Conservation (phyloP, 2,329 filamentous ascomycete genomes). For the Aaosphaeria arxii region DNA sequence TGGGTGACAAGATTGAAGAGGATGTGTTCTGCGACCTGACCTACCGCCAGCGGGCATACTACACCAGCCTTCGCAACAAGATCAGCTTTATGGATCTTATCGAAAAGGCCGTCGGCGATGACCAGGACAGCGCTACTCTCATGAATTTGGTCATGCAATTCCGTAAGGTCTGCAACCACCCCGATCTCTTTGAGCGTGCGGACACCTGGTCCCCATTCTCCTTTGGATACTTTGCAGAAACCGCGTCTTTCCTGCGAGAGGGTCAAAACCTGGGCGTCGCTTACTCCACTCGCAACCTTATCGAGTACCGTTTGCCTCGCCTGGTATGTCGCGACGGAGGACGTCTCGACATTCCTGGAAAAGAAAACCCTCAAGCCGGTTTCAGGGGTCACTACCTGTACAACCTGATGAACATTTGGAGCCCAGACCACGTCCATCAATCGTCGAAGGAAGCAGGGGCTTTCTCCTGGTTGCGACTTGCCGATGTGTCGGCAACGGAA, state of each 20-base stretch:
- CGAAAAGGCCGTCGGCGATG: conserved; percentile 93
- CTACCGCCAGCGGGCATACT: conserved; percentile 91
- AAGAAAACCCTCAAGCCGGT: conserved; percentile 71
- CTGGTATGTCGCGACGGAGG: conserved; percentile 81
- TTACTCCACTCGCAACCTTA: conserved; percentile 83
- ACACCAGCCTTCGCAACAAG: conserved; percentile 88
- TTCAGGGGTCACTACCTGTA: conserved; percentile 75
- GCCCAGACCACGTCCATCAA: conserved; percentile 70
- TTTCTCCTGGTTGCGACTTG: conserved; percentile 90
- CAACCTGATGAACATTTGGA: conserved; percentile 89
- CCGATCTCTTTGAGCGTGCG: conserved; percentile 91
- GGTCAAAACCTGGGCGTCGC: conserved; percentile 73
- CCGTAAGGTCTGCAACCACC: conserved; percentile 98
- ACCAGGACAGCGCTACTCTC: conserved; percentile 89
- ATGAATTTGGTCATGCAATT: conserved; percentile 99
- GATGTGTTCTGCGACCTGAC: conserved; percentile 97
- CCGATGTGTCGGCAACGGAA: conserved; percentile 72
- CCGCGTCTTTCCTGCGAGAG: conserved; percentile 90
- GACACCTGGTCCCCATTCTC: conserved; percentile 86
- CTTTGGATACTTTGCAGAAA: conserved; percentile 86
- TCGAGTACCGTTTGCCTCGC: conserved; percentile 79
- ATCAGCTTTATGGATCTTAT: conserved; percentile 99
- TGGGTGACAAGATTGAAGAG: conserved; percentile 96
- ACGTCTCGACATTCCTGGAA: conserved; percentile 69
- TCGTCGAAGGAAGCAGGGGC: conserved; percentile 60